phyloP scores from a whole-genome alignment of 2,329 filamentous ascomycete species.

The Capronia coronata region DNA sequence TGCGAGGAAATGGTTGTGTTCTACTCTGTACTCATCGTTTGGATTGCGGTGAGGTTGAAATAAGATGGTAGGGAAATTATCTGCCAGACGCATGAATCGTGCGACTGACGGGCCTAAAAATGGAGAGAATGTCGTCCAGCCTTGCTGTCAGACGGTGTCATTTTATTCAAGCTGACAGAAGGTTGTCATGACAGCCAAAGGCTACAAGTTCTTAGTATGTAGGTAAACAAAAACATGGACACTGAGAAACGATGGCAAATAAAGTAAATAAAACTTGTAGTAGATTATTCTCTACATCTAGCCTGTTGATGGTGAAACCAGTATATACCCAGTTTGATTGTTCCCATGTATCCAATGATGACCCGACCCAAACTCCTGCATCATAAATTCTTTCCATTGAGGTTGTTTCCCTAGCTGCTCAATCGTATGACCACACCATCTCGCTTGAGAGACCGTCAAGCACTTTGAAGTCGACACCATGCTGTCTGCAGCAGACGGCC shows the following conservation, averaged over 20 bases:
- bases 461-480: conserved; percentile 9
- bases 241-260: no score
- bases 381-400: background rate
- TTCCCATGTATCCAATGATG: no score
- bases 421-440: conserved; percentile 15
- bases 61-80: background rate
- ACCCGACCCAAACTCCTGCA: background rate
- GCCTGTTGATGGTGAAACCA: no score
- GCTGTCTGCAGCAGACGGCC: conserved; percentile 33
- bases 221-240: no score
- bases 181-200: background rate
- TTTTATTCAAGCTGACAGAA: background rate
- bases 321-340: no score
- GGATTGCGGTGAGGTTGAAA: background rate
- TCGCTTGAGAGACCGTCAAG: conserved; percentile 4
- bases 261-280: no score
- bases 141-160: background rate
- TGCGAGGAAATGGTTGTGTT: no score
- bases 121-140: background rate
- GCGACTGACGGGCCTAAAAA: no score
- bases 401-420: background rate
- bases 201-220: no score
- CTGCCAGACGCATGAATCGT: no score
- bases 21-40: background rate
- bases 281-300: no score